Evolutionary conservation across 2,329 filamentous ascomycete genomes (phyloP), one percentile per base, ranked within the genome.

Genomic region (Whalleya microplaca): DNA sequence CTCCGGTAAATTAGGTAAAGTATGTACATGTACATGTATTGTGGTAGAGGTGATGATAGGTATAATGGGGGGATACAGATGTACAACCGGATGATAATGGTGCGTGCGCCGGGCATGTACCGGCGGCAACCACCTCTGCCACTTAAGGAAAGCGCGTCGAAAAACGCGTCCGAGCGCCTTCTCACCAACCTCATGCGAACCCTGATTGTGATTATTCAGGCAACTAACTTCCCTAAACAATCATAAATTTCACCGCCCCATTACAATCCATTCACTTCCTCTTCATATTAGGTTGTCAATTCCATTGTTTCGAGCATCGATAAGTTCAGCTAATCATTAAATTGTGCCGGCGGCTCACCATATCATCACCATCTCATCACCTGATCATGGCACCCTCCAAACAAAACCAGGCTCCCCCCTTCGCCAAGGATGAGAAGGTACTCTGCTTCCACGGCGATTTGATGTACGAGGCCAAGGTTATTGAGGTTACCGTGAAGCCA

Each of bases 391-490:
- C 74, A 20, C 74, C 75, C 3, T 69, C 70, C 10, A 77, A 78
- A 64, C 71, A 75, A 73, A 72, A 78, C 62, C 67, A 71, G 55
- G 71, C 71, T 64, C 76, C 81, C 51, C 79, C 80, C 47, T 83
- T 80, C 71, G 76, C 73, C 69, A 92, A 93, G 81, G 92, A 98
- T 71, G 95, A 99, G 80, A 92, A 90, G 71, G 92, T 96, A 40
- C 86, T 98, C 29, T 99, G 95, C 79, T 98, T 98, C 72, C 95
- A 99, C 73, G 91, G 94, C 77, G 93, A 98, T 70, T 87, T 98
- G 76, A 86, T 99, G 49, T 99, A 99, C 72, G 95, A 99, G 76
- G 95, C 95, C 64, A 98, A 98, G 77, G 88, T 99, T 50, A 85
- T 96, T 63, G 93, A 97, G 63, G 82, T 91, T 8, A 52, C 54